These are phyloP conservation scores for Spizellomyces sp. DNA, from an alignment of 192 early-diverging fungal species.

Conservation along the genomic window DNA sequence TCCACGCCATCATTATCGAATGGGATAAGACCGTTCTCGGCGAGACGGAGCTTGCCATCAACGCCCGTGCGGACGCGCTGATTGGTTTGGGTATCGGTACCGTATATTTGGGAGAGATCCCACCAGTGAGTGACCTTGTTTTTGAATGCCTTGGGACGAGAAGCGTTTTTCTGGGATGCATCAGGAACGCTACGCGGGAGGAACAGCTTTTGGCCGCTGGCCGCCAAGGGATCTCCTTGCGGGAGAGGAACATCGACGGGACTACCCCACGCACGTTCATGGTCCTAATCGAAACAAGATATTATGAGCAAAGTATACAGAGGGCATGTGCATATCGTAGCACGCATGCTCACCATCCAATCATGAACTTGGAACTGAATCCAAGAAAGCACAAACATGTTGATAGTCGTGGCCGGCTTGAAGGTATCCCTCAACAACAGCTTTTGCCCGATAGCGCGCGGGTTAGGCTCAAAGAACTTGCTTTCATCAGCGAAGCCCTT, in stretches of 20 bases:
- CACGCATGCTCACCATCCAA: conserved; percentile 22
- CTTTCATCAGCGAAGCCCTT: conserved; percentile 14
- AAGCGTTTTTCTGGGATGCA: conserved; percentile 13
- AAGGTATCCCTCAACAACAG: conserved; percentile 18
- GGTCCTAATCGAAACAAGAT: conserved; percentile 17
- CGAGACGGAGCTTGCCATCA: conserved; percentile 29
- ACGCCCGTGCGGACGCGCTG: conserved; percentile 19
- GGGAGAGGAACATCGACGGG: conserved; percentile 35
- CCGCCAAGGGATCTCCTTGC: conserved; percentile 14
- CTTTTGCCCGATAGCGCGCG: conserved; percentile 13
- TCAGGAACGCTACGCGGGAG: conserved; percentile 17
- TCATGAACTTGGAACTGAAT: conserved; percentile 46
- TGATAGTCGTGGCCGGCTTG: conserved; percentile 16
- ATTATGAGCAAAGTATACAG: neutral
- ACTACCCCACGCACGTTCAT: conserved; percentile 9
- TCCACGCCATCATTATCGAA: conserved; percentile 25
- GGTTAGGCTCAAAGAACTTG: conserved; percentile 18
- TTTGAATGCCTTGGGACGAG: conserved; percentile 9
- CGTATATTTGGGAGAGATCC: conserved; percentile 40
- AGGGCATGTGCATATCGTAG: neutral
- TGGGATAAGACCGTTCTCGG: conserved; percentile 11
- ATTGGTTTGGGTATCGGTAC: conserved; percentile 8
- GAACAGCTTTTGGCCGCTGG: neutral
- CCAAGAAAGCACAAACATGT: conserved; percentile 27
- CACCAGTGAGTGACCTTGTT: conserved; percentile 37